Conservation (phyloP, 2,329 filamentous ascomycete species). For the Pseudomassariella vexata region DNA sequence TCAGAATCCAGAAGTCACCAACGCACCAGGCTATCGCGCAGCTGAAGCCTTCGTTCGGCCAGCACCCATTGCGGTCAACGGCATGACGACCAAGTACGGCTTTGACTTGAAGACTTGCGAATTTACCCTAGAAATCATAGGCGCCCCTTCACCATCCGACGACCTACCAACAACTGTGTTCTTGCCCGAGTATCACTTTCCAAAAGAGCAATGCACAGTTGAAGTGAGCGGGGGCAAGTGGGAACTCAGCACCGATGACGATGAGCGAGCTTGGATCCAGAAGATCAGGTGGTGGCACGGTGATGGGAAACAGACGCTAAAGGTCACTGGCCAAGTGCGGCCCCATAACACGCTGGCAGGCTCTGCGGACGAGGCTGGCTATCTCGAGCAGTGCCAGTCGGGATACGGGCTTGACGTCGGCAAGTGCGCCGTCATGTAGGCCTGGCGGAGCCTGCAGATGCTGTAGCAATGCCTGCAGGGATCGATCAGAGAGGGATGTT, state of each 20-base stretch:
- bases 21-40: slow-evolving; percentile 71
- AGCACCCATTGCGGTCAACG: slow-evolving; percentile 69
- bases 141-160: slow-evolving; percentile 51
- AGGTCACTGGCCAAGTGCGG: slow-evolving; percentile 67
- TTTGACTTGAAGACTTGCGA: slow-evolving; percentile 78
- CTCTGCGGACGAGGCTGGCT: slow-evolving; percentile 67
- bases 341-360: slow-evolving; percentile 52
- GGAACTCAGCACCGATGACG: slow-evolving; percentile 72
- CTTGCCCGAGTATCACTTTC: slow-evolving; percentile 90
- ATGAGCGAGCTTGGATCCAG: slow-evolving; percentile 65
- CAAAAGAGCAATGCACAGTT: slow-evolving; percentile 64
- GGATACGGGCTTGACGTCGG: slow-evolving; percentile 38
- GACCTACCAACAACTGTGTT: slow-evolving; percentile 75
- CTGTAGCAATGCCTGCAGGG: no score
- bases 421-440: slow-evolving; percentile 49
- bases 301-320: slow-evolving; percentile 75
- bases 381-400: slow-evolving; percentile 63
- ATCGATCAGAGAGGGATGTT: no score
- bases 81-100: slow-evolving; percentile 62
- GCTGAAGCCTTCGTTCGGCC: slow-evolving; percentile 92
- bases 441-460: no score
- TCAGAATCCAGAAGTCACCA: slow-evolving; percentile 52
- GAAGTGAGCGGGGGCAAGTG: slow-evolving; percentile 82
- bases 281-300: slow-evolving; percentile 89
- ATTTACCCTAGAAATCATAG: slow-evolving; percentile 67